phyloP scores from a whole-genome alignment of 352 stramenopile genomes.

The Globisporangium spiculum region DNA sequence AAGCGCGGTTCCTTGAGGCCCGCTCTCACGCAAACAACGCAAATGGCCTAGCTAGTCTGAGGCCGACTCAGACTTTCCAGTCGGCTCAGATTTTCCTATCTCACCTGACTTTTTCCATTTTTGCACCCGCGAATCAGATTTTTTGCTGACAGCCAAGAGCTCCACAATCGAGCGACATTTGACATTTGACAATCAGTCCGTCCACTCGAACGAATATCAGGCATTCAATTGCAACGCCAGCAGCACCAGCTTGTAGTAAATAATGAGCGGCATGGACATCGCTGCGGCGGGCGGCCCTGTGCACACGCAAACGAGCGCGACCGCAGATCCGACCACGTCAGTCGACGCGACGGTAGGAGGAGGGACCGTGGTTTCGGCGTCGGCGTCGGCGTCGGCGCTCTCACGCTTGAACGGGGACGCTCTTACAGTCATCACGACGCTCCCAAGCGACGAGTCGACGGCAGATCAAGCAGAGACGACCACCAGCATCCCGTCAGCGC shows the following conservation, averaged over 20 bases:
- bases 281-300: neutral
- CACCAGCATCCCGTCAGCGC: neutral
- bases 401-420: neutral
- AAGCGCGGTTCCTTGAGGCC: too few relatives aligned
- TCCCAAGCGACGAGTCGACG: neutral
- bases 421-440: neutral
- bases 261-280: neutral
- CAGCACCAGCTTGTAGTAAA: neutral
- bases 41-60: too few relatives aligned
- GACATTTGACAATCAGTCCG: neutral
- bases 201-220: neutral
- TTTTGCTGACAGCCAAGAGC: neutral
- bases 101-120: too few relatives aligned
- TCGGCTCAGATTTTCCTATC: neutral
- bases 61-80: neutral
- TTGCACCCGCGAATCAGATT: too few relatives aligned
- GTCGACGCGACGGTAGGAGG: too few relatives aligned
- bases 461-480: neutral
- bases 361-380: neutral
- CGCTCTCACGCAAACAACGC: too few relatives aligned
- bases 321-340: neutral
- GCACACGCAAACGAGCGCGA: neutral
- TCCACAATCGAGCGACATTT: neutral
- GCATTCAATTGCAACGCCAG: neutral
- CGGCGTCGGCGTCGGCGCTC: neutral